These are phyloP conservation scores for Leccinum barrowsii DNA, from an alignment of 768 basidiomycete species.

Conservation along the genomic window DNA sequence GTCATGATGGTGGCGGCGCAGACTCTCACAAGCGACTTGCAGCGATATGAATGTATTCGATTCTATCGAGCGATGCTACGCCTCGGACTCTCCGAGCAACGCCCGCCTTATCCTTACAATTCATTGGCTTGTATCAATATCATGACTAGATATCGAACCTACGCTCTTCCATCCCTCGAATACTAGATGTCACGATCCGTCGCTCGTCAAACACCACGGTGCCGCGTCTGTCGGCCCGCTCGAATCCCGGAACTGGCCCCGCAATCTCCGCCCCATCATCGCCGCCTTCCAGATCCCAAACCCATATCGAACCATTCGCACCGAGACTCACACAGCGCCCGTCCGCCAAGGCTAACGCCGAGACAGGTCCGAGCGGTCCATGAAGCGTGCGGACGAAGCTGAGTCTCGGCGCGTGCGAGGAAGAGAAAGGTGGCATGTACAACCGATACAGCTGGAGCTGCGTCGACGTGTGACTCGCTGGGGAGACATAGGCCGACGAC, in stretches of 20 bases:
- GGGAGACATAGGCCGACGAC: slow-evolving; percentile 28
- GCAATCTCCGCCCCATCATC: slow-evolving; percentile 36
- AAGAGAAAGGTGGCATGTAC: slow-evolving; percentile 49
- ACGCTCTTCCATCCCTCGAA: slow-evolving; percentile 32
- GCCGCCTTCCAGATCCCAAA: slow-evolving; percentile 77
- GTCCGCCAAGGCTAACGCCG: slow-evolving; percentile 69
- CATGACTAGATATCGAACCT: slow-evolving; percentile 31
- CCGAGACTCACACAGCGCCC: slow-evolving; percentile 79
- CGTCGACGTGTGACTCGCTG: slow-evolving; percentile 44
- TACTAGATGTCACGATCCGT: slow-evolving; percentile 52
- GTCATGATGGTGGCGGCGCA: neutral
- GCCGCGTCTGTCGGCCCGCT: slow-evolving; percentile 28
- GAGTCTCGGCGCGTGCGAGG: slow-evolving; percentile 58
- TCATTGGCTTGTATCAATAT: neutral
- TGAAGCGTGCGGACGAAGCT: slow-evolving; percentile 68
- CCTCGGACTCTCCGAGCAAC: too few relatives aligned
- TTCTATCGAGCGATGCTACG: neutral
- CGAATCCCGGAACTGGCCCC: slow-evolving; percentile 34
- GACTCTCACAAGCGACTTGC: neutral
- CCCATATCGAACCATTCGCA: slow-evolving; percentile 71
- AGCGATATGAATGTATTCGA: neutral
- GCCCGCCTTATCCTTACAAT: neutral
- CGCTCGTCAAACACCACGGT: slow-evolving; percentile 72
- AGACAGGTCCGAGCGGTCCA: slow-evolving; percentile 66
- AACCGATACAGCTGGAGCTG: slow-evolving; percentile 75